phyloP scores from a whole-genome alignment of 306 rosid genomes.

The Betula pendula region DNA sequence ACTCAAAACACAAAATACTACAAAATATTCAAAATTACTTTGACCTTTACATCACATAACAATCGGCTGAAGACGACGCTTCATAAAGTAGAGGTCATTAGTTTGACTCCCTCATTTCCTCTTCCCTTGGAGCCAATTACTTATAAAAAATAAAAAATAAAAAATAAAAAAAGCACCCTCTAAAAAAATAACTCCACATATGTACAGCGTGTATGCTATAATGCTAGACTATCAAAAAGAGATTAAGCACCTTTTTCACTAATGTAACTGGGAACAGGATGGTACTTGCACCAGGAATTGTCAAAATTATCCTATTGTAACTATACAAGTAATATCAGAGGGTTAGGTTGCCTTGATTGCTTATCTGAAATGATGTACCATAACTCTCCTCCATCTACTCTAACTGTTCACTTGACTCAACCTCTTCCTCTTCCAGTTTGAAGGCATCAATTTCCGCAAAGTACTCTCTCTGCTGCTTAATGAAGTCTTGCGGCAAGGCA shows the following conservation, averaged over 20 bases:
- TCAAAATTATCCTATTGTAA: constrained; percentile 23
- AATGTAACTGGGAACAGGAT: constrained; percentile 18
- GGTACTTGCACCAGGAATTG: constrained; percentile 17
- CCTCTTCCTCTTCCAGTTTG: constrained; percentile 68
- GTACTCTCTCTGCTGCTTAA: constrained; percentile 66
- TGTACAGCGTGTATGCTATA: no score
- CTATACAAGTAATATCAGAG: constrained; percentile 31
- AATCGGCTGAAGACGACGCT: no score
- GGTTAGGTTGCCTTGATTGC: constrained; percentile 22
- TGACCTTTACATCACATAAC: no score
- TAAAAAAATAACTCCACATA: no score
- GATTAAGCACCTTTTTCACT: constrained; percentile 2
- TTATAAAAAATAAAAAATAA: no score
- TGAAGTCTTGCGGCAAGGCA: constrained; percentile 49
- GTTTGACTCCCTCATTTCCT: no score
- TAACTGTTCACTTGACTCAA: constrained; percentile 44
- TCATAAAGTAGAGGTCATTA: no score
- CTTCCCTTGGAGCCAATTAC: no score
- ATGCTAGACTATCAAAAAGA: background rate
- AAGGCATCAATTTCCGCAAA: constrained; percentile 73
- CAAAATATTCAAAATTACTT: no score
- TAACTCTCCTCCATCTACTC: constrained; percentile 37
- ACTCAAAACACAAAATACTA: no score
- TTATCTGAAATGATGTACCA: background rate
- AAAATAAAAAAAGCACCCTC: no score